Evolutionary conservation across 2,329 filamentous ascomycete genomes (phyloP), one percentile per base, ranked within the genome.

Genomic region (Ascochyta lentis): DNA sequence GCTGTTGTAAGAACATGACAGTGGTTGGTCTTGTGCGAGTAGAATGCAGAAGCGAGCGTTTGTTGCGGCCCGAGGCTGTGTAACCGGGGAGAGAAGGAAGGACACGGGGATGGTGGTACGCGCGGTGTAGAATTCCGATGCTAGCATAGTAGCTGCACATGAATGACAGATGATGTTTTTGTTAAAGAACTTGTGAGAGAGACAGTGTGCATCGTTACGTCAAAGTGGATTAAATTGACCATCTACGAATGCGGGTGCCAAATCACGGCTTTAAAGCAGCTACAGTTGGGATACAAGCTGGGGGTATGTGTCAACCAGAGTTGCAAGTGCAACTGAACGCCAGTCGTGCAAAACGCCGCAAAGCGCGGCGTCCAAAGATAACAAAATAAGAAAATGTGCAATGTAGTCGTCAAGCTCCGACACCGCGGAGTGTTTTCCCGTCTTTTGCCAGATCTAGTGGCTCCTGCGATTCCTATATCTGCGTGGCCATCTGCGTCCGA

Each of bases 281-380:
- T 9, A 39, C 10, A 39, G 16, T 39, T 39, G 16, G 29, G 41
- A 41, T 46, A 55, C 47, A 50, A 46, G 27, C 33, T 22, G 35
- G 53, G 49, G 53, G 53, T 55, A 55, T 50, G 53, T 50, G 53
- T 55, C 53, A 50, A 55, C 47, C 52, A 55, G 29, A 48, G 52
- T 50, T 23, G 52, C 52, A 42, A 49, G 42, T 15, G 46, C 29
- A 55, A 49, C 46, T 10, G 33, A 55, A 55, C 46, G 53, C 53
- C 53, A 46, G 26, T 29, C 46, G 41, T 50, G 47, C 40, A 45
- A 55, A 16, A n/a, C n/a, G 12, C 12, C 37, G 37, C 16, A 23
- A 12, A 23, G 5, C 6, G 37, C 37, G 9, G 10, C 9, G 19
- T 12, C 37, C 37, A 46, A 42, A 29, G 29, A 8, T 41, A 31